Evolutionary conservation across 768 basidiomycete species (phyloP).

Genomic region (Trametes cingulata): DNA sequence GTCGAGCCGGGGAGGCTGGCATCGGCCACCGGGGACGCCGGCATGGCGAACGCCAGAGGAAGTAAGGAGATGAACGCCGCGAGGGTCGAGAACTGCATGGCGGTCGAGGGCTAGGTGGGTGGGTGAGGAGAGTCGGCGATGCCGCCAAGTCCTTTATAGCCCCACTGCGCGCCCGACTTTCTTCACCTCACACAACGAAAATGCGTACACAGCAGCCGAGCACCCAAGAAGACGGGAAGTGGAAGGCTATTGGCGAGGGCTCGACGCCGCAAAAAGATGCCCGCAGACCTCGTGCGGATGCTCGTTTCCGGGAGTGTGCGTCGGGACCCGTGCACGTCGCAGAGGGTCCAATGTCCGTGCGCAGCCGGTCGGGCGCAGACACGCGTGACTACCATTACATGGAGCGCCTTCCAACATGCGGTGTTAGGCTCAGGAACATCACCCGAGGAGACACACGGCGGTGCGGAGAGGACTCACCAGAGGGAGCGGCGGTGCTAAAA

Average conservation of each 20-base stretch:
- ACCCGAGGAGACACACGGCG: not conserved
- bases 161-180: no score
- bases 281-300: not conserved
- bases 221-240: not conserved
- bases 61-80: not conserved
- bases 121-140: not conserved
- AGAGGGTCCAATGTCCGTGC: not conserved
- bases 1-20: conserved; percentile 16
- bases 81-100: conserved; percentile 8
- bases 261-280: no score
- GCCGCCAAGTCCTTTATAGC: not conserved
- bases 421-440: not conserved
- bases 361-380: not conserved
- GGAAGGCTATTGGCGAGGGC: not conserved
- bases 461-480: not conserved
- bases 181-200: no score
- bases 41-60: not conserved
- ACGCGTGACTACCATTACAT: conserved; percentile 2
- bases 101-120: not conserved
- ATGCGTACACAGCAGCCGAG: not conserved
- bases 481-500: conserved; percentile 10
- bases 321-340: not conserved
- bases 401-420: not conserved
- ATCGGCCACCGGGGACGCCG: conserved; percentile 8
- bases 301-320: not conserved